Evolutionary conservation across 345 rosid genomes (phyloP).

Genomic region (Zanthoxylum bungeanum): DNA sequence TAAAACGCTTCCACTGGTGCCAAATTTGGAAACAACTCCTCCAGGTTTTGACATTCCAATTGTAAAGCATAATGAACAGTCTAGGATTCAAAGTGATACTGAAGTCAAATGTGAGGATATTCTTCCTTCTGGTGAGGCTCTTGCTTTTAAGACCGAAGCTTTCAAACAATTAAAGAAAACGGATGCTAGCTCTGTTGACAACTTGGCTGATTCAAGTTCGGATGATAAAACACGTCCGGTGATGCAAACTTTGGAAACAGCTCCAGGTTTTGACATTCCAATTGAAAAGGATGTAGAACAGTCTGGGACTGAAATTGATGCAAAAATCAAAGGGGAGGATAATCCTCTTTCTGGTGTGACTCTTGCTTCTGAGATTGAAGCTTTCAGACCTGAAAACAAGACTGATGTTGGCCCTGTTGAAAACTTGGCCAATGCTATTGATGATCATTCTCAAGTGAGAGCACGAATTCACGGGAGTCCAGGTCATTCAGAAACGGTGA

Average conservation of each 20-base stretch:
- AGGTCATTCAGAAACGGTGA: conserved; percentile 13
- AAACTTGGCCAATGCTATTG: conserved; percentile 10
- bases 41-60: conserved; percentile 14
- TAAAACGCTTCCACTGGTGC: conserved; percentile 1
- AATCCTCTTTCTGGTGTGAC: conserved; percentile 13
- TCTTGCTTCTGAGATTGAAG: conserved; percentile 19
- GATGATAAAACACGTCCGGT: conserved; percentile 12
- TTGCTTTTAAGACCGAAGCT: background rate
- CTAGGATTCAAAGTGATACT: conserved; percentile 12
- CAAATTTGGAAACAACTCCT: conserved; percentile 18
- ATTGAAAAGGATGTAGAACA: conserved; percentile 13
- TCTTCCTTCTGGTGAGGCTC: conserved; percentile 4
- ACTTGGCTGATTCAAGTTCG: background rate
- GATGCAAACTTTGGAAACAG: conserved; percentile 17
- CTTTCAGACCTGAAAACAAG: conserved; percentile 23
- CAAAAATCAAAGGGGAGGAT: conserved; percentile 11
- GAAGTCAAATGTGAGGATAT: conserved; percentile 10
- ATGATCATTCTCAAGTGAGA: conserved; percentile 16
- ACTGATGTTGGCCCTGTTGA: conserved; percentile 18
- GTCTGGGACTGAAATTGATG: conserved; percentile 13
- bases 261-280: conserved; percentile 22
- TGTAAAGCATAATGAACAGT: conserved; percentile 16
- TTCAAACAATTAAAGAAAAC: background rate
- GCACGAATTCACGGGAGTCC: conserved; percentile 10
- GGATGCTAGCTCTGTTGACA: background rate